Conservation (phyloP, 2,329 filamentous ascomycete species). For the Cytospora mali region DNA sequence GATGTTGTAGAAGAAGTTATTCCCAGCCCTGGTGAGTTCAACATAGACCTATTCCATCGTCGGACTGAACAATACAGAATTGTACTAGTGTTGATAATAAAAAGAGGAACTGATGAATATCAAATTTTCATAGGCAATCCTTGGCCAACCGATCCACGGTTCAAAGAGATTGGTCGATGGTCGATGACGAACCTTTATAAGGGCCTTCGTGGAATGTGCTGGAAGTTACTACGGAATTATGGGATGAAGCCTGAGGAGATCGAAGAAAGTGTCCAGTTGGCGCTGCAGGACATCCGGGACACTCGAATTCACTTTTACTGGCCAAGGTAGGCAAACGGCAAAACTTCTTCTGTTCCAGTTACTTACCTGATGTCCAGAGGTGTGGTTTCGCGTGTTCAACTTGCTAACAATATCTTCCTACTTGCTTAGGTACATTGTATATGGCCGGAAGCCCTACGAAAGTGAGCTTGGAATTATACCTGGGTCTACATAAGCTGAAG, state of each 20-base stretch:
- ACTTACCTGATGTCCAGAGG: not conserved
- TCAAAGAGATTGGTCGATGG: conserved; percentile 36
- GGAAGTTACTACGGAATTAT: conserved; percentile 34
- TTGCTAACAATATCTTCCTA: conserved; percentile 30
- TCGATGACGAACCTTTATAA: conserved; percentile 36
- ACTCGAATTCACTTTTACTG: conserved; percentile 7
- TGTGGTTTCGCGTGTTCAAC: not conserved
- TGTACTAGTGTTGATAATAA: too few species aligned
- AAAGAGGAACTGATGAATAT: too few species aligned
- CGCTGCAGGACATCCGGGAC: conserved; percentile 29
- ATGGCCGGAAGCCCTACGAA: conserved; percentile 25
- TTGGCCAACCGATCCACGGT: conserved; percentile 35
- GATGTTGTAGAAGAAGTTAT: conserved; percentile 34
- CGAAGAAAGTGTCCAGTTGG: conserved; percentile 32
- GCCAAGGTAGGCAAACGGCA: not conserved
- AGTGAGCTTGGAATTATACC: too few species aligned
- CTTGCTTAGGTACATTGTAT: conserved; percentile 30
- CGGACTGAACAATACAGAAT: too few species aligned
- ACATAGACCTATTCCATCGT: too few species aligned
- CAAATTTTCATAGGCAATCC: conserved; percentile 32
- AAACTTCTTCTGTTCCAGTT: not conserved
- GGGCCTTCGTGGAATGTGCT: conserved; percentile 35
- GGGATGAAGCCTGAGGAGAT: conserved; percentile 35
- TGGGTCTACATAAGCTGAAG: too few species aligned
- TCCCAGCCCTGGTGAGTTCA: conserved; percentile 1